A percentile compares a stretch with the other conserved stretches of the same genome.
phyloP scores from a whole-genome alignment of 768 basidiomycete genomes.

The Austroboletus festivus region DNA sequence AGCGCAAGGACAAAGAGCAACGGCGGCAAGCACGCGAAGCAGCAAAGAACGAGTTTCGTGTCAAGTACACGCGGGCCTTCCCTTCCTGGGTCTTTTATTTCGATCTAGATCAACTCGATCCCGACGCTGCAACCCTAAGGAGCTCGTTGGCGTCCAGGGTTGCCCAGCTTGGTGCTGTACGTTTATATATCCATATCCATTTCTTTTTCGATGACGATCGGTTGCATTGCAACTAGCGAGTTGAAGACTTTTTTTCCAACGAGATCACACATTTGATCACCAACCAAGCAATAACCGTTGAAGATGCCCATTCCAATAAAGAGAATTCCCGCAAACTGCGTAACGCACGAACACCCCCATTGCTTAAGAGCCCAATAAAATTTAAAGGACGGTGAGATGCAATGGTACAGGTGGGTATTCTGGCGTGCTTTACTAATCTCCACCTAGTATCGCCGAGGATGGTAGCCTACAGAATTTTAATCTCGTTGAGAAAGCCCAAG shows the following conservation, averaged over 20 bases:
- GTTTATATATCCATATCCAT: constrained; percentile 34
- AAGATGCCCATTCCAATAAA: constrained; percentile 49
- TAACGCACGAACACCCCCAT: constrained; percentile 20
- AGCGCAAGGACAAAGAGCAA: constrained; percentile 45
- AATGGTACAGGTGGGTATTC: background rate
- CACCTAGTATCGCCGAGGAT: constrained; percentile 31
- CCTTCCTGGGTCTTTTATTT: constrained; percentile 84
- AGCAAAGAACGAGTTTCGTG: constrained; percentile 67
- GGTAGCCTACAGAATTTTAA: constrained; percentile 37
- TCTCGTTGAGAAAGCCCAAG: constrained; percentile 62
- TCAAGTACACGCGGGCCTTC: constrained; percentile 85
- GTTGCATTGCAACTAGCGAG: constrained; percentile 46
- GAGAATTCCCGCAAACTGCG: constrained; percentile 54
- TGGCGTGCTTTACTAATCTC: constrained; percentile 1
- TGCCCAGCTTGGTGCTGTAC: constrained; percentile 70
- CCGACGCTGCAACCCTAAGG: constrained; percentile 34
- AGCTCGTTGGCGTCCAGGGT: constrained; percentile 54
- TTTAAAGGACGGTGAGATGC: constrained; percentile 53
- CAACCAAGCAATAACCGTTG: constrained; percentile 42
- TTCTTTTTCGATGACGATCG: constrained; percentile 1
- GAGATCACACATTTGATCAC: constrained; percentile 88
- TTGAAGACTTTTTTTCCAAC: constrained; percentile 87
- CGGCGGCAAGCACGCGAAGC: constrained; percentile 50
- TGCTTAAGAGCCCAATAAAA: constrained; percentile 65
- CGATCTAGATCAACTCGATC: constrained; percentile 54